phyloP scores from a whole-genome alignment of 2,329 filamentous ascomycete genomes.

The Drechslera avenae region DNA sequence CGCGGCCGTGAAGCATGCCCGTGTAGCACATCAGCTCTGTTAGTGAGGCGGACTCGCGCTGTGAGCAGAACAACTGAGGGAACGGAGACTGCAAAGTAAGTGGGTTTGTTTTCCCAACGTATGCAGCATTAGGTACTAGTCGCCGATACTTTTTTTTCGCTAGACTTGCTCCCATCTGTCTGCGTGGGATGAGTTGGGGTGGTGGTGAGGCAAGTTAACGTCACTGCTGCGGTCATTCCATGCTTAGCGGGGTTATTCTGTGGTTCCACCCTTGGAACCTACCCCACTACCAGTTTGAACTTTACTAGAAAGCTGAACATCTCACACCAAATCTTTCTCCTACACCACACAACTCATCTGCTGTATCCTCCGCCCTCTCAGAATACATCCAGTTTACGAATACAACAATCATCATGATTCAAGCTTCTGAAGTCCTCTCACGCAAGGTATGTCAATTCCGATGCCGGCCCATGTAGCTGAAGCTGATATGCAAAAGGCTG shows the following conservation, averaged over 20 bases:
- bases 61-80: constrained; percentile 1
- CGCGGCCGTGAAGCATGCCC: constrained; percentile 41
- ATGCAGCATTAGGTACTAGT: no score
- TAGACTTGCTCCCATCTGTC: no score
- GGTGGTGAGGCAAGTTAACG: constrained; percentile 8
- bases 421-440: constrained; percentile 52
- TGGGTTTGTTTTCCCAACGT: no score
- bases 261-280: constrained; percentile 5
- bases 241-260: constrained; percentile 16
- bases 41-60: constrained; percentile 32
- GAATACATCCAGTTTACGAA: background rate
- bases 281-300: constrained; percentile 16
- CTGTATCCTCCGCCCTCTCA: background rate
- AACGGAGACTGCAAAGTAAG: constrained; percentile 2
- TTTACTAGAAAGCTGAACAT: constrained; percentile 11
- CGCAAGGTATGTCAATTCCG: constrained; percentile 60
- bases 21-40: background rate
- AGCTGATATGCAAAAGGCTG: constrained; percentile 17
- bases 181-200: no score
- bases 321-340: background rate
- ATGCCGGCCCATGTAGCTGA: background rate
- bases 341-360: background rate
- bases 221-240: constrained; percentile 16
- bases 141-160: background rate
- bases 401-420: constrained; percentile 27